Base-by-base conservation (phyloP, 768 basidiomycete species). In the Chlorophyllum brunneum region DNA sequence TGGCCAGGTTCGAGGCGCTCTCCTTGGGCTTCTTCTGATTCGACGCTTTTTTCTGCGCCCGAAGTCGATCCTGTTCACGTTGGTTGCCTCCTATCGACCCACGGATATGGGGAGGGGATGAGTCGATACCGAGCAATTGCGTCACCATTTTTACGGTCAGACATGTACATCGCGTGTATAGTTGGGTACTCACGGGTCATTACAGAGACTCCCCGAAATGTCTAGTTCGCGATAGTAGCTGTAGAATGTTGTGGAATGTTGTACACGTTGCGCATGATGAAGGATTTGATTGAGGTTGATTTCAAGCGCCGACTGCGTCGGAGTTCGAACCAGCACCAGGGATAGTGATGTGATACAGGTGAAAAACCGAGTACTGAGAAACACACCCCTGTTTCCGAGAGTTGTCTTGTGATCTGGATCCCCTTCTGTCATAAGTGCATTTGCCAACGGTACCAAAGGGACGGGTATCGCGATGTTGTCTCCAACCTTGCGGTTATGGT, bases 61-160 rank as follows among this genome's bases (percentile, higher is more conserved):
- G 84, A 18, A 70, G 67, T 58, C 89, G 86, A 66, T 86, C 89
- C 67, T 70, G 75, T 5, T 92, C 89, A 47, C 89, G 80, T 66
- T 91, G 88, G 64, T 92, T 89, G 59, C 89, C 89, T 61, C 89
- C 89, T 91, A 60, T 30, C 60, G 57, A 56, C 18, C 13, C 54
- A 41, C 38, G 16, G 5, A n/a, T 34, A 45, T 36, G 39, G 26
- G 49, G 36, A 39, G 42, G 56, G 45, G 55, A 43, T 47, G 37
- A 54, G 53, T 41, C 60, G 36, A 20, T 29, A 41, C 26, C 33
- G 24, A 64, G 63, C 52, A 64, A 63, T 58, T 52, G 54, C 53
- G 34, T 36, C 42, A 61, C 45, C 45, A 45, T 44, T 49, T 53
- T 58, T 26, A 42, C 48, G 43, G 29, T 46, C 56, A 37, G 56